Conservation (phyloP, 202 grass and related monocot genomes). For the Sporobolus alterniflorus region DNA sequence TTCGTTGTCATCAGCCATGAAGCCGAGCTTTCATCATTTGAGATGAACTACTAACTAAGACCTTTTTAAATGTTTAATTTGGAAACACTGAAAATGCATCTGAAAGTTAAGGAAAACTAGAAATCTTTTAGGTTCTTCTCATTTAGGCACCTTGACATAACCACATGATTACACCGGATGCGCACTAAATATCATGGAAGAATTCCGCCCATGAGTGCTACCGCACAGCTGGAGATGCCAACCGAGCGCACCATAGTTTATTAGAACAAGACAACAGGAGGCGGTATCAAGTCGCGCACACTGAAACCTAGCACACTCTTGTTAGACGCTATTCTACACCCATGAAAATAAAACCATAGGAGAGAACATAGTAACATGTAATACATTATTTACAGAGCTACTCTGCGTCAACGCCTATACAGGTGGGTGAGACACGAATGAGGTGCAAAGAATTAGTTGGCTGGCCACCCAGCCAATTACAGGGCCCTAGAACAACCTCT, state of each 20-base stretch:
- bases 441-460: slow-evolving; percentile 68
- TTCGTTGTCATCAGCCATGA: too few species aligned
- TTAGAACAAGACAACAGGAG: slow-evolving; percentile 11
- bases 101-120: too few species aligned
- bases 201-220: not conserved
- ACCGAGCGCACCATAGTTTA: slow-evolving; percentile 14
- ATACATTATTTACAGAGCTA: slow-evolving; percentile 66
- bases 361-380: slow-evolving; percentile 39
- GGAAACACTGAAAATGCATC: too few species aligned
- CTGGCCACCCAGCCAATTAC: slow-evolving; percentile 38
- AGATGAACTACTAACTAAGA: too few species aligned
- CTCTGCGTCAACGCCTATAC: slow-evolving; percentile 46
- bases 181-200: not conserved
- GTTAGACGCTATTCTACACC: slow-evolving; percentile 60
- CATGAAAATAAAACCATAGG: slow-evolving; percentile 58
- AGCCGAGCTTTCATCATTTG: too few species aligned
- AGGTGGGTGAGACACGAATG: slow-evolving; percentile 26
- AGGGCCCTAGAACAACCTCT: slow-evolving; percentile 42
- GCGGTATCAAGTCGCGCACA: not conserved
- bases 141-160: not conserved
- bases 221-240: not conserved
- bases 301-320: slow-evolving; percentile 27
- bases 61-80: too few species aligned
- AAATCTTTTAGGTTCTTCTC: too few species aligned
- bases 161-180: not conserved